These are phyloP conservation scores for Lagenidium giganteum DNA, from an alignment of 352 stramenopile species.

Conservation along the genomic window DNA sequence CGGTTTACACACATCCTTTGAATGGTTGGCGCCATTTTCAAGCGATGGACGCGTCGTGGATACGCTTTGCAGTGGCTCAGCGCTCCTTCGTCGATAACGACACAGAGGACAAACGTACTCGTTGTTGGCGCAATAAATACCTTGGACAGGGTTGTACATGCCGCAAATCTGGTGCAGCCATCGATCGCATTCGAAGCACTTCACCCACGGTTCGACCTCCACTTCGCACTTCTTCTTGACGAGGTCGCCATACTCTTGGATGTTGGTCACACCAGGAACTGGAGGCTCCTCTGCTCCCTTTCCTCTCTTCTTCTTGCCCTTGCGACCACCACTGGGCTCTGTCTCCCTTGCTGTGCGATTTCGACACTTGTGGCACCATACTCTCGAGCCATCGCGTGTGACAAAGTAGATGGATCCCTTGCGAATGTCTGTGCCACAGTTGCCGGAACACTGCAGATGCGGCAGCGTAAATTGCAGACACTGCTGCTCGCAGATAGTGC, in stretches of 20 bases:
- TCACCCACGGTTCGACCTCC: constrained; percentile 77
- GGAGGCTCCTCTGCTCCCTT: background rate
- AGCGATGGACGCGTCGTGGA: no score
- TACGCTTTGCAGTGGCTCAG: no score
- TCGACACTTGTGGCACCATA: constrained; percentile 78
- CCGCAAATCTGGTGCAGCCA: constrained; percentile 92
- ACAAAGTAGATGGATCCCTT: constrained; percentile 74
- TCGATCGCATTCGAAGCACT: constrained; percentile 63
- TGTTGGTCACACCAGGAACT: constrained; percentile 15
- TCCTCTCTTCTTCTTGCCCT: constrained; percentile 3
- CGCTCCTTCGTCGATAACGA: no score
- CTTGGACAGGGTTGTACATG: constrained; percentile 86
- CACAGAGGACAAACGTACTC: constrained; percentile 72
- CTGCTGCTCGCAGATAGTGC: constrained; percentile 66
- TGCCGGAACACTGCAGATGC: constrained; percentile 68
- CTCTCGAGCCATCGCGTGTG: constrained; percentile 66
- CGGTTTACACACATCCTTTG: no score
- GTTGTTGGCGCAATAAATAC: constrained; percentile 36
- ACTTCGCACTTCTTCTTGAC: constrained; percentile 66
- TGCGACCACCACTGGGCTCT: background rate
- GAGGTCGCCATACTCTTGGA: constrained; percentile 62
- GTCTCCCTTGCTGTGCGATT: constrained; percentile 19
- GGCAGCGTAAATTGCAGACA: constrained; percentile 58
- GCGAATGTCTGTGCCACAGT: constrained; percentile 70
- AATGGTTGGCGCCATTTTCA: no score